Percentiles rank a stretch among this genome's conserved stretches.
Evolutionary conservation across 768 basidiomycete species (phyloP).

Genomic region (Psilocybe azurescens): DNA sequence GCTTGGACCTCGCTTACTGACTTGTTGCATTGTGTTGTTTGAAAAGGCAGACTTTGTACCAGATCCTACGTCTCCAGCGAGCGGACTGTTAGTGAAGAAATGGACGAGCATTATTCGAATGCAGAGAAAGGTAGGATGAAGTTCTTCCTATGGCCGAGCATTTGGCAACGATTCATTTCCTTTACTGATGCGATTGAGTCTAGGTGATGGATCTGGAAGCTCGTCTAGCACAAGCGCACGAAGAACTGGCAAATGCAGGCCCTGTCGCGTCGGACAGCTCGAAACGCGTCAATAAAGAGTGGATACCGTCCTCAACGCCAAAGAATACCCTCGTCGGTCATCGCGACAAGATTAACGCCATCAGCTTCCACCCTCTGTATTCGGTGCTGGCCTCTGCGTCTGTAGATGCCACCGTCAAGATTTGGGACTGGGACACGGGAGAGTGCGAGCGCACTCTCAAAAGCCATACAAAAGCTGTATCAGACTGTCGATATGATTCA

Average conservation of each 20-base stretch:
- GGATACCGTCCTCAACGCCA: constrained; percentile 88
- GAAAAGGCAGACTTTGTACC: constrained; percentile 67
- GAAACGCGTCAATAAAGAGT: constrained; percentile 64
- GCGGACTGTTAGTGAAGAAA: constrained; percentile 93
- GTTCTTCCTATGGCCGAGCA: constrained; percentile 6
- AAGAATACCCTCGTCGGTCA: constrained; percentile 80
- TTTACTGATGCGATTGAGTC: too few relatives aligned
- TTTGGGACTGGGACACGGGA: constrained; percentile 97
- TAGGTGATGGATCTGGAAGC: constrained; percentile 97
- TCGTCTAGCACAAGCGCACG: constrained; percentile 79
- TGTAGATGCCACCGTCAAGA: constrained; percentile 89
- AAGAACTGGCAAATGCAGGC: constrained; percentile 56
- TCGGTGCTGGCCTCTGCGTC: constrained; percentile 84
- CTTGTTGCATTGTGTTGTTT: constrained; percentile 47
- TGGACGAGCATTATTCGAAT: constrained; percentile 96
- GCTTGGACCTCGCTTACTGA: constrained; percentile 13
- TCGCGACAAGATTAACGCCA: constrained; percentile 73
- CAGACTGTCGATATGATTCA: constrained; percentile 87
- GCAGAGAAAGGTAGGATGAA: constrained; percentile 83
- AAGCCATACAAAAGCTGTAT: constrained; percentile 89
- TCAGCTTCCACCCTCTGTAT: constrained; percentile 89
- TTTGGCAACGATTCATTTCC: constrained; percentile 1
- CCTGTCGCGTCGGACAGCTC: constrained; percentile 60
- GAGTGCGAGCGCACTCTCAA: constrained; percentile 92
- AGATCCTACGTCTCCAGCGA: constrained; percentile 86